Evolutionary conservation across 1,284 basidiomycete species (phyloP).

Genomic region (Pseudozyma sp.): DNA sequence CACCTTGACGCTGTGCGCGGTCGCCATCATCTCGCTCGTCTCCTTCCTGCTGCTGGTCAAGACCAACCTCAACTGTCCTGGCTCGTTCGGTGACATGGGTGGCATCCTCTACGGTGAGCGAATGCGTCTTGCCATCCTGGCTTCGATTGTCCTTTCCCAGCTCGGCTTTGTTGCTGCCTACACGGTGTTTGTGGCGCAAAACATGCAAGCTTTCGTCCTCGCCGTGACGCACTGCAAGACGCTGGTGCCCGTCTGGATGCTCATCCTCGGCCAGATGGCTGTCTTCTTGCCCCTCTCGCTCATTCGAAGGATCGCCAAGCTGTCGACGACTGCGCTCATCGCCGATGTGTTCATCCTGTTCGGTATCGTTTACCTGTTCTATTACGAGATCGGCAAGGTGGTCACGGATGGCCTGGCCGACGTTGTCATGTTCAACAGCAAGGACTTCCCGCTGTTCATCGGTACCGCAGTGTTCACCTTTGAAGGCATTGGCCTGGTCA

Average conservation of each 20-base stretch:
- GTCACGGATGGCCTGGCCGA: conserved; percentile 72
- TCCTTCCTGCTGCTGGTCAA: conserved; percentile 92
- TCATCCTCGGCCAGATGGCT: conserved; percentile 85
- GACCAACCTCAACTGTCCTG: conserved; percentile 88
- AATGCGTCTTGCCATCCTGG: conserved; percentile 90
- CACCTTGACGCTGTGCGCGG: conserved; percentile 78
- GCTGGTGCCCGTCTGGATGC: conserved; percentile 78
- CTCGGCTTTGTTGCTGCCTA: conserved; percentile 88
- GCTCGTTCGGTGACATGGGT: conserved; percentile 96
- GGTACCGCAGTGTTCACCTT: conserved; percentile 99
- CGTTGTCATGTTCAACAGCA: conserved; percentile 86
- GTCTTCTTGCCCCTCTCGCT: conserved; percentile 75
- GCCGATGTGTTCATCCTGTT: conserved; percentile 95
- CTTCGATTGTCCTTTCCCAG: conserved; percentile 89
- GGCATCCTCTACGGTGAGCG: conserved; percentile 89
- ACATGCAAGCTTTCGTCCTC: conserved; percentile 82
- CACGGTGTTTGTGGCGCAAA: conserved; percentile 95
- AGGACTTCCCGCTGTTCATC: conserved; percentile 89
- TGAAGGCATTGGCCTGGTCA: conserved; percentile 95
- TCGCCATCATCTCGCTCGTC: conserved; percentile 89
- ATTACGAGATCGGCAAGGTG: conserved; percentile 63
- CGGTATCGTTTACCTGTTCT: conserved; percentile 73
- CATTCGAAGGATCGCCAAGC: conserved; percentile 73
- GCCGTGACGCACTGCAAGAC: conserved; percentile 84
- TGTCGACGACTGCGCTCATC: conserved; percentile 89